A percentile compares a stretch with the other conserved stretches of the same genome.
Evolutionary conservation across 2,329 filamentous ascomycete genomes (phyloP).

Genomic region (Colletotrichum spinosum): DNA sequence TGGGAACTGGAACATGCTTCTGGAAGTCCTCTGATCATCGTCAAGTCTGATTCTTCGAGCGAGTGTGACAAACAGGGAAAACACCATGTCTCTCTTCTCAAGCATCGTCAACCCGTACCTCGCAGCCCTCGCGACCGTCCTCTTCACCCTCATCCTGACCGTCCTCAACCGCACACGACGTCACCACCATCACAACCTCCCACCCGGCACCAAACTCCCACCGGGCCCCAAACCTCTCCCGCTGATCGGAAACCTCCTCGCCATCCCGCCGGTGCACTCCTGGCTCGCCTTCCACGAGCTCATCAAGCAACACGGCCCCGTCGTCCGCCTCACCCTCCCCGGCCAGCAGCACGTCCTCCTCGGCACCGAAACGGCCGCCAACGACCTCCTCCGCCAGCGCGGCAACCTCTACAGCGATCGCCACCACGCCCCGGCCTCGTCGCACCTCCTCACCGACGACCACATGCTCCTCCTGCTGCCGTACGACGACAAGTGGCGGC

Average conservation of each 20-base stretch:
- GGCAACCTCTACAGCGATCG: constrained; percentile 52
- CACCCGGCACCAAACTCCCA: constrained; percentile 28
- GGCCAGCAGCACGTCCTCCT: constrained; percentile 51
- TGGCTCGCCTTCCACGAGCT: constrained; percentile 56
- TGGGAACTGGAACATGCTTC: neutral
- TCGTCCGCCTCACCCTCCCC: constrained; percentile 57
- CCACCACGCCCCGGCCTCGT: constrained; percentile 48
- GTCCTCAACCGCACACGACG: constrained; percentile 1
- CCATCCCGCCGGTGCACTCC: constrained; percentile 48
- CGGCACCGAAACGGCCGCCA: constrained; percentile 52
- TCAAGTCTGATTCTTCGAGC: neutral
- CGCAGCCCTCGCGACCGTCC: constrained; percentile 7
- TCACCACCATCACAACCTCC: constrained; percentile 1
- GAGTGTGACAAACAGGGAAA: neutral
- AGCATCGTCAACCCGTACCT: constrained; percentile 21
- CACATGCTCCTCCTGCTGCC: constrained; percentile 46
- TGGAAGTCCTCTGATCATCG: neutral
- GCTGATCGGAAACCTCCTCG: constrained; percentile 48
- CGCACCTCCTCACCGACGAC: constrained; percentile 46
- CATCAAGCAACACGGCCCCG: constrained; percentile 49
- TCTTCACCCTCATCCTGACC: constrained; percentile 14
- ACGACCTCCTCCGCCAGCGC: constrained; percentile 54
- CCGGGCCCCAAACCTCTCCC: constrained; percentile 31
- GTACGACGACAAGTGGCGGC: constrained; percentile 39
- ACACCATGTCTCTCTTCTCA: neutral